Percentiles rank a stretch among this genome's conserved stretches.
phyloP scores from a whole-genome alignment of 2,329 filamentous ascomycete genomes.

The Verticillium nubilum region DNA sequence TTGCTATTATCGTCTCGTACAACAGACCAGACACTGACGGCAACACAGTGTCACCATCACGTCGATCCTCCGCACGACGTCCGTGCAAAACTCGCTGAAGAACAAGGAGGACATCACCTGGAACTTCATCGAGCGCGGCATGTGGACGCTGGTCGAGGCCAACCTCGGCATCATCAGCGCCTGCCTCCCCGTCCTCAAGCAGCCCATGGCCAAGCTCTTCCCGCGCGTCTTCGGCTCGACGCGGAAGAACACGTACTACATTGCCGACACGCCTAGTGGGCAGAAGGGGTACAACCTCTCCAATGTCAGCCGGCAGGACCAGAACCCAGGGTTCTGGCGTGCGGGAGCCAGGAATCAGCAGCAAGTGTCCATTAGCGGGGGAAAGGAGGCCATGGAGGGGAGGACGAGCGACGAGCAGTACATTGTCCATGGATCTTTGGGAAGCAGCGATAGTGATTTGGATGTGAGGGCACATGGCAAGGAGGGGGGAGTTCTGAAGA shows the following conservation, averaged over 20 bases:
- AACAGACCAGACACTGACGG: neutral
- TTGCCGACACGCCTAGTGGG: neutral
- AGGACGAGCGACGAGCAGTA: neutral
- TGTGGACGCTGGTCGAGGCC: slow-evolving; percentile 6
- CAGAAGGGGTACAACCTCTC: neutral
- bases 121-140: slow-evolving; percentile 1
- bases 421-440: neutral
- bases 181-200: slow-evolving; percentile 9
- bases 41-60: slow-evolving; percentile 16
- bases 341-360: neutral
- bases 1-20: neutral
- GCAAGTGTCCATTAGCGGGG: neutral
- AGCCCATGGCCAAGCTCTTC: neutral
- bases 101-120: slow-evolving; percentile 11
- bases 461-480: neutral
- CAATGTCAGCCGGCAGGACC: neutral
- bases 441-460: neutral
- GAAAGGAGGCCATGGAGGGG: neutral
- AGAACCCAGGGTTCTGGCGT: neutral
- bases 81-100: slow-evolving; percentile 17
- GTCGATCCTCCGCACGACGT: slow-evolving; percentile 19
- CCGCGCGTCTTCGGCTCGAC: neutral
- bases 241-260: neutral
- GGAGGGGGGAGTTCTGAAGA: neutral
- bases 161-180: slow-evolving; percentile 11